Evolutionary conservation across 2,329 filamentous ascomycete genomes (phyloP).

Genomic region (Clarireedia monteithiana): DNA sequence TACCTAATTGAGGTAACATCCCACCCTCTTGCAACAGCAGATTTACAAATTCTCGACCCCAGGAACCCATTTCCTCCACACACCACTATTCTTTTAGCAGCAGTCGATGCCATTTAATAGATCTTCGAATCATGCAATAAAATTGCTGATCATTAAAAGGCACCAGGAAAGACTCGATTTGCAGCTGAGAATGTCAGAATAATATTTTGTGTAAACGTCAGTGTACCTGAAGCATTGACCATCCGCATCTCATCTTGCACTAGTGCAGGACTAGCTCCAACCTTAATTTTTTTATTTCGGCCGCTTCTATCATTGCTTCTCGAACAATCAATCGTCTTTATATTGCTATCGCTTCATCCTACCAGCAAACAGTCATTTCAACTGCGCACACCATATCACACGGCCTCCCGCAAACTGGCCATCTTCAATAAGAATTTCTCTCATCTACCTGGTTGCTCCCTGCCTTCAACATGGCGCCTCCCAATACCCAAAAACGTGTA

Average conservation of each 20-base stretch:
- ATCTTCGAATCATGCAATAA: no score
- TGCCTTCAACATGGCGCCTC: slow-evolving; percentile 45
- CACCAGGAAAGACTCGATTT: no score
- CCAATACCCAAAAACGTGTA: slow-evolving; percentile 51
- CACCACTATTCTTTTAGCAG: slow-evolving; percentile 72
- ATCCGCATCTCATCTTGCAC: slow-evolving; percentile 1
- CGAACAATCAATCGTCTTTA: neutral
- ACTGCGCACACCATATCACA: neutral
- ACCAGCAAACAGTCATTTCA: neutral
- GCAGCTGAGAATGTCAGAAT: neutral
- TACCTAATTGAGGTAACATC: slow-evolving; percentile 87
- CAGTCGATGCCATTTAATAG: slow-evolving; percentile 9
- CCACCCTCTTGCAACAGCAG: slow-evolving; percentile 79
- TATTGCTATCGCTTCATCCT: neutral
- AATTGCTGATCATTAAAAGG: no score
- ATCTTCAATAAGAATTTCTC: neutral
- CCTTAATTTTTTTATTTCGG: slow-evolving; percentile 4
- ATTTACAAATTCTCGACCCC: slow-evolving; percentile 82
- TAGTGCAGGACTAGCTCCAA: slow-evolving; percentile 4
- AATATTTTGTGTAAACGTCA: neutral
- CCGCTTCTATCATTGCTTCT: neutral
- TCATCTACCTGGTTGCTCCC: no score
- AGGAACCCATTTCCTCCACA: slow-evolving; percentile 93
- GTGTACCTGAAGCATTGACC: slow-evolving; percentile 10
- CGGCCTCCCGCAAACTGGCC: neutral